A percentile compares a stretch with the other conserved stretches of the same genome.
Evolutionary conservation across 768 basidiomycete species (phyloP).

Genomic region (Naganishia vaughanmartiniae): DNA sequence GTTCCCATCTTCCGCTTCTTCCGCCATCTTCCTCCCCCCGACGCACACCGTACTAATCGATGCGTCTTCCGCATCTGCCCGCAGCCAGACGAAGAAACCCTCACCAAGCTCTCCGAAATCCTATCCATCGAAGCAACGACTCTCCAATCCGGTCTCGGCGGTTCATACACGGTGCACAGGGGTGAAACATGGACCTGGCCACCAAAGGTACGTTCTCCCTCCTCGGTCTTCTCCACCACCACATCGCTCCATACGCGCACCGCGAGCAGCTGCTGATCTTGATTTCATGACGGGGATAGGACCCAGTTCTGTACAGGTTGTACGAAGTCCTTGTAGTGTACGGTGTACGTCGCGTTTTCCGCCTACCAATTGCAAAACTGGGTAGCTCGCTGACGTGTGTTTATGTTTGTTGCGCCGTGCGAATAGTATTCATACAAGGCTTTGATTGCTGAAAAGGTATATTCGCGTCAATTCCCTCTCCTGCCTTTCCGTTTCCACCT

Average conservation of each 20-base stretch:
- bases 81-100: constrained; percentile 25
- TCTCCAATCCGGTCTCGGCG: constrained; percentile 21
- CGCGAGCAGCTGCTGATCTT: no score
- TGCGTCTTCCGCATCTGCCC: not conserved
- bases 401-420: not conserved
- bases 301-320: constrained; percentile 46
- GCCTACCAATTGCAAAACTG: not conserved
- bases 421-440: constrained; percentile 45
- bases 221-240: not conserved
- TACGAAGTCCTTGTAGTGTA: constrained; percentile 49
- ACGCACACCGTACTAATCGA: not conserved
- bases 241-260: no score
- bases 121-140: constrained; percentile 5
- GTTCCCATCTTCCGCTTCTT: not conserved
- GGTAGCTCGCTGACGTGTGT: no score
- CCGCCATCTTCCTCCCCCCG: not conserved
- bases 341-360: constrained; percentile 31
- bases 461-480: not conserved
- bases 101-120: constrained; percentile 24
- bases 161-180: constrained; percentile 32
- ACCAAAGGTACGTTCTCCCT: constrained; percentile 39
- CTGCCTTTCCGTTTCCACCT: not conserved
- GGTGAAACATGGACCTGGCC: constrained; percentile 43
- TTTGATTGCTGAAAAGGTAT: constrained; percentile 46
- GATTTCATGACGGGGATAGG: constrained; percentile 30